These are phyloP conservation scores for Colletotrichum limetticola DNA, from an alignment of 2,329 filamentous ascomycete species.

Conservation along the genomic window DNA sequence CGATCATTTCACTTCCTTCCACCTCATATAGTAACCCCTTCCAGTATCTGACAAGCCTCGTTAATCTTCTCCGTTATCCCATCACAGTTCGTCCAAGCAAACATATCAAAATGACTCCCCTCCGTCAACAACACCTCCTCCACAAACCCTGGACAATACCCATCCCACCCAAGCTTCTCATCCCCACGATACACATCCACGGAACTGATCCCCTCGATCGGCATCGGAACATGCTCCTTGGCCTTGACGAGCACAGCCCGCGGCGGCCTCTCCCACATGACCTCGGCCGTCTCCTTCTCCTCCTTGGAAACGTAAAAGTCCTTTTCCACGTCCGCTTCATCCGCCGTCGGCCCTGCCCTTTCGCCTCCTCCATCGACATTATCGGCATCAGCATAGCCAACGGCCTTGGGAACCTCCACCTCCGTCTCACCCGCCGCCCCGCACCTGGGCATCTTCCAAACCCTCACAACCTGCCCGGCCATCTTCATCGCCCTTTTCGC, in stretches of 20 bases:
- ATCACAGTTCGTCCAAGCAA: constrained; percentile 44
- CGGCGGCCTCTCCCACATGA: constrained; percentile 45
- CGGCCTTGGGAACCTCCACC: not conserved
- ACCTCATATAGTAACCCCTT: not conserved
- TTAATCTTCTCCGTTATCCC: constrained; percentile 40
- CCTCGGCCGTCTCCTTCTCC: constrained; percentile 34
- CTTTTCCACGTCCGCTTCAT: not conserved
- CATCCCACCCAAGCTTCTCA: constrained; percentile 59
- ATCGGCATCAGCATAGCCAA: not conserved
- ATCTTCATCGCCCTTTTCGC: constrained; percentile 54
- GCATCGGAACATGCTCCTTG: constrained; percentile 49
- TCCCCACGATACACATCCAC: constrained; percentile 58
- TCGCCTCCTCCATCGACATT: too few relatives aligned
- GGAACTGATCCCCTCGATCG: constrained; percentile 40
- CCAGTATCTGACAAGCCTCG: constrained; percentile 39
- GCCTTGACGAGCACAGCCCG: constrained; percentile 58
- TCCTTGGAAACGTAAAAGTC: constrained; percentile 11
- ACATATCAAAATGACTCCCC: constrained; percentile 64
- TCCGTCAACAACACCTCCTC: constrained; percentile 57
- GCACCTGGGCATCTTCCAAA: constrained; percentile 54
- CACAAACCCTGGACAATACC: constrained; percentile 57
- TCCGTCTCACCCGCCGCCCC: constrained; percentile 1
- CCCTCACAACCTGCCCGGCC: constrained; percentile 50
- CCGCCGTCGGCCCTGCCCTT: not conserved
- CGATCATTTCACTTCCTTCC: too few relatives aligned